Evolutionary conservation across 257 asterid species (phyloP).

Genomic region (Solanum arcanum): DNA sequence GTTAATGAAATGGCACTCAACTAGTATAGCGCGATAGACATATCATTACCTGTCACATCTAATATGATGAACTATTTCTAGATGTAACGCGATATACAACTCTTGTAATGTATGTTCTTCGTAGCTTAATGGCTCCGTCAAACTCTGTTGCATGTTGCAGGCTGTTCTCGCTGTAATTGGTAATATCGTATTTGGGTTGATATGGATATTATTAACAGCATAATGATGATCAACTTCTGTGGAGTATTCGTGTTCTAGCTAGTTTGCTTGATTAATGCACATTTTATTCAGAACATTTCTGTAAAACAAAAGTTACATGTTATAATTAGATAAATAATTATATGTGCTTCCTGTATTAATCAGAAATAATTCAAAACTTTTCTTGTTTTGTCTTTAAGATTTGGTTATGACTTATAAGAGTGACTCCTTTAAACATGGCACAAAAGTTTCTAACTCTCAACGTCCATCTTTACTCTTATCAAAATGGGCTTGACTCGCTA

Average conservation of each 20-base stretch:
- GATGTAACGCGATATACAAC: too few relatives aligned
- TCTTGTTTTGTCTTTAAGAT: neutral
- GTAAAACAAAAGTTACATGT: neutral
- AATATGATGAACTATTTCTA: too few relatives aligned
- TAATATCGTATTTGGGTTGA: slow-evolving; percentile 41
- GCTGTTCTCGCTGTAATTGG: slow-evolving; percentile 66
- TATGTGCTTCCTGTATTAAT: neutral
- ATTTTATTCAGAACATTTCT: neutral
- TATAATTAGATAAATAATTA: neutral
- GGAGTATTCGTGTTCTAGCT: neutral
- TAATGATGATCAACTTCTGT: neutral
- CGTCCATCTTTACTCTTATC: neutral
- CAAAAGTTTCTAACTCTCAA: neutral
- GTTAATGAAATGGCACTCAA: neutral
- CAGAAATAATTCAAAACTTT: neutral
- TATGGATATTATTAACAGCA: neutral
- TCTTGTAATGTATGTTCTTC: neutral
- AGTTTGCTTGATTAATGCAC: neutral
- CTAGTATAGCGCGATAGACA: neutral
- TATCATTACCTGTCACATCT: too few relatives aligned
- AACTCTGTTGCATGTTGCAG: slow-evolving; percentile 15
- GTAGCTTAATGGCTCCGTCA: neutral
- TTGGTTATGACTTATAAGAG: neutral
- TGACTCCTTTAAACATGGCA: neutral
- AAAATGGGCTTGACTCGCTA: too few relatives aligned